phyloP scores from a whole-genome alignment of 495 filamentous ascomycete genomes.

The Aspergillus carlsbadensis region DNA sequence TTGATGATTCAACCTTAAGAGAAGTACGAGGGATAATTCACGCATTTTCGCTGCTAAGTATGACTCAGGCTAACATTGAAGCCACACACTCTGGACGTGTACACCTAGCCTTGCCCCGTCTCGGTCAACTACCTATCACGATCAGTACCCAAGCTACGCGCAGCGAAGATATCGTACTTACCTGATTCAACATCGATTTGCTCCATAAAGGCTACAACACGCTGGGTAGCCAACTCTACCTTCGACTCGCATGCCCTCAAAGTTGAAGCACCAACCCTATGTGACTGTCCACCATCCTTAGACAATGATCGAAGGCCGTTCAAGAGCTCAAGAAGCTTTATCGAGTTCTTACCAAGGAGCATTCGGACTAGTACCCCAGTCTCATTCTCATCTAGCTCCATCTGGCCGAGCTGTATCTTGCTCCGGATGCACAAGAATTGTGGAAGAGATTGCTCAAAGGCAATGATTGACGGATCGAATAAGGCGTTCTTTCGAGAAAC shows the following conservation, averaged over 20 bases:
- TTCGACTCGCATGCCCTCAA: constrained; percentile 26
- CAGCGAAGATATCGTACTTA: not conserved
- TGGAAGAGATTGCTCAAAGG: constrained; percentile 25
- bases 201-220: constrained; percentile 28
- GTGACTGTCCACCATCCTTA: constrained; percentile 14
- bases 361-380: constrained; percentile 26
- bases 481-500: constrained; percentile 25
- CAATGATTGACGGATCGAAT: constrained; percentile 24
- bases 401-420: constrained; percentile 29
- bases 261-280: constrained; percentile 14
- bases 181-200: constrained; percentile 23
- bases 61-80: not conserved
- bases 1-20: not conserved
- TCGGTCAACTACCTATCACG: constrained; percentile 1
- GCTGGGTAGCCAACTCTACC: constrained; percentile 23
- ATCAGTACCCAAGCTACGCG: not conserved
- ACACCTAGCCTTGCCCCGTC: constrained; percentile 1
- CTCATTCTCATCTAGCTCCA: constrained; percentile 33
- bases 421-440: constrained; percentile 33
- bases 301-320: constrained; percentile 18
- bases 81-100: not conserved
- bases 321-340: constrained; percentile 28
- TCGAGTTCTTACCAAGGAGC: constrained; percentile 25
- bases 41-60: not conserved
- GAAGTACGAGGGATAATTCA: not conserved